These are phyloP conservation scores for Thalassiosira profunda DNA, from an alignment of 108 stramenopile genomes.

Conservation along the genomic window DNA sequence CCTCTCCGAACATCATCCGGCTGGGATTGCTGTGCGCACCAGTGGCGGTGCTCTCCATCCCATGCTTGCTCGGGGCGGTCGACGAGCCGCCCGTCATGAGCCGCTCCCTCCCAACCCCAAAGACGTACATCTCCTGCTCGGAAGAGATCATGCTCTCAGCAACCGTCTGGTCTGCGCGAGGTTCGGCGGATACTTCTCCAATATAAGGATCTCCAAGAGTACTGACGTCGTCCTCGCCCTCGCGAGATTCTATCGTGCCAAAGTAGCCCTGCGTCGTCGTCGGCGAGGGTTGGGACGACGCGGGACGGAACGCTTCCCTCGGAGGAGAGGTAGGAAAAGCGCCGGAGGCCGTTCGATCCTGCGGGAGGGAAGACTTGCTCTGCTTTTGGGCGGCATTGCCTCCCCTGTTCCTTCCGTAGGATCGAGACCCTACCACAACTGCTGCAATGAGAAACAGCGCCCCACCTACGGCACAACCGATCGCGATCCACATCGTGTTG, in stretches of 20 bases:
- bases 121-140: constrained; percentile 21
- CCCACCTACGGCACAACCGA: constrained; percentile 27
- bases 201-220: constrained; percentile 87
- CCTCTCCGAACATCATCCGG: constrained; percentile 37
- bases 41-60: constrained; percentile 32
- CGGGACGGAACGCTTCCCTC: not conserved
- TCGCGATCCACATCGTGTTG: constrained; percentile 18
- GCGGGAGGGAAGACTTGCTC: not conserved
- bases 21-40: not conserved
- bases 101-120: constrained; percentile 20
- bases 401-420: constrained; percentile 2
- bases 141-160: constrained; percentile 38
- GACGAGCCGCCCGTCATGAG: constrained; percentile 30
- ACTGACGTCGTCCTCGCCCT: constrained; percentile 82
- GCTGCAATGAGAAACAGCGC: constrained; percentile 5
- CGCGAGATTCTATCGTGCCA: constrained; percentile 47
- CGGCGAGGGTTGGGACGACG: not conserved
- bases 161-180: constrained; percentile 26
- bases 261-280: constrained; percentile 17
- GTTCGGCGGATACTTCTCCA: constrained; percentile 55
- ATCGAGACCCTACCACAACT: constrained; percentile 5
- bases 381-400: not conserved
- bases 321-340: not conserved
- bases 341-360: not conserved
- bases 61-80: constrained; percentile 10